A percentile compares a stretch with the other conserved stretches of the same genome.
Evolutionary conservation across 768 basidiomycete species (phyloP).

Genomic region (Tulasnella sp.): DNA sequence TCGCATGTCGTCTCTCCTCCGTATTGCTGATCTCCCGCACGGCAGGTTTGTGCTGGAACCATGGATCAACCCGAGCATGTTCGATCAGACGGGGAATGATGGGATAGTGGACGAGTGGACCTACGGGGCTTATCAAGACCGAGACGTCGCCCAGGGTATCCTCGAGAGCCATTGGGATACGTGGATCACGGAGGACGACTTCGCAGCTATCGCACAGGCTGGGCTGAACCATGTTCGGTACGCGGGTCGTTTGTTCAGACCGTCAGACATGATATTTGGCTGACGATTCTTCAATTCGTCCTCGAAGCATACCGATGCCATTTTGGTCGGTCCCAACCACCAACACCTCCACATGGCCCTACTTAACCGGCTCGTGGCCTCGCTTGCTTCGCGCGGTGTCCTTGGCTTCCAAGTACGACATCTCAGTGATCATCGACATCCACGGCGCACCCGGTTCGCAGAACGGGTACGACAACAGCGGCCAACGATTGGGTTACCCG

Average conservation of each 20-base stretch:
- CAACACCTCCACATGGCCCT: slow-evolving; percentile 43
- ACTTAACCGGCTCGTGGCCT: slow-evolving; percentile 52
- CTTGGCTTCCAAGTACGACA: slow-evolving; percentile 57
- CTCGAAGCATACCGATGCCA: slow-evolving; percentile 50
- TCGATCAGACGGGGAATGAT: slow-evolving; percentile 18
- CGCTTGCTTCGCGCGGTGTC: slow-evolving; percentile 49
- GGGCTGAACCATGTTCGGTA: slow-evolving; percentile 65
- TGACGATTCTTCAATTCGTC: background rate
- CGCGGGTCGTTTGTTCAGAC: slow-evolving; percentile 10
- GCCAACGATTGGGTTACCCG: slow-evolving; percentile 48
- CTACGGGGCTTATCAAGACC: slow-evolving; percentile 2
- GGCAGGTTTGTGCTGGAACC: slow-evolving; percentile 12
- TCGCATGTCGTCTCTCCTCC: no score
- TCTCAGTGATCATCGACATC: slow-evolving; percentile 77
- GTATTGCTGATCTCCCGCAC: background rate
- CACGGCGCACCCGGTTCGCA: slow-evolving; percentile 81
- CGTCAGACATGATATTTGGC: background rate
- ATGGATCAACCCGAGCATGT: slow-evolving; percentile 15
- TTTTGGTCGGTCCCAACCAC: slow-evolving; percentile 71
- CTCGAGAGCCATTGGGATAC: slow-evolving; percentile 49
- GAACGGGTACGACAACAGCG: slow-evolving; percentile 73
- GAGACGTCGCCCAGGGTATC: background rate
- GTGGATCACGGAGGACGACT: slow-evolving; percentile 56
- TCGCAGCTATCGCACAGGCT: slow-evolving; percentile 48
- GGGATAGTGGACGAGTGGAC: slow-evolving; percentile 12